These are phyloP conservation scores for Russula olivacea DNA, from an alignment of 768 basidiomycete genomes.

Conservation along the genomic window DNA sequence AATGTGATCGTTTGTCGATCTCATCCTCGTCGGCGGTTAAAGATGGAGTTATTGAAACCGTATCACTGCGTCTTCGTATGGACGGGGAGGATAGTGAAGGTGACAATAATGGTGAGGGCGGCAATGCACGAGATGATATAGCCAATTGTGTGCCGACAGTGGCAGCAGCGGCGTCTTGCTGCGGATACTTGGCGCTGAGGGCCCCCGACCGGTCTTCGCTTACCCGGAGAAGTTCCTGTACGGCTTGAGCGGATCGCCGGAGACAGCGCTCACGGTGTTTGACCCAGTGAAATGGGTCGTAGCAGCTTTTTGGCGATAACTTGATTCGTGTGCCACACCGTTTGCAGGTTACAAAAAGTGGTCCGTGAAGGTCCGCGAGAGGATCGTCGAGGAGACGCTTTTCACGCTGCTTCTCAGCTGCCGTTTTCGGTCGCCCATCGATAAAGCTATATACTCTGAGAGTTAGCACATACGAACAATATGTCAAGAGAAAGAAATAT, in stretches of 20 bases:
- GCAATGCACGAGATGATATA: background rate
- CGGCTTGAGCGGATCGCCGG: constrained; percentile 15
- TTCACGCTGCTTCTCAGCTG: constrained; percentile 23
- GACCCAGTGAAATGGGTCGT: constrained; percentile 25
- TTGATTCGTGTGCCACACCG: constrained; percentile 25
- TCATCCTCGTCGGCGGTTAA: constrained; percentile 22
- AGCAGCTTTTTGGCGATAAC: constrained; percentile 24
- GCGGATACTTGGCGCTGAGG: background rate
- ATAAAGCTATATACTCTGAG: constrained; percentile 15
- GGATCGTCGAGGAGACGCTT: constrained; percentile 22
- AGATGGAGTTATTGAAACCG: constrained; percentile 14
- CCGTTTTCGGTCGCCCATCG: constrained; percentile 24
- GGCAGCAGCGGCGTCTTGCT: background rate
- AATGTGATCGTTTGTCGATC: constrained; percentile 7
- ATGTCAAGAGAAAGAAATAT: background rate
- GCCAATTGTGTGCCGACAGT: background rate
- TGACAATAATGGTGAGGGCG: constrained; percentile 4
- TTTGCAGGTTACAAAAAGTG: constrained; percentile 22
- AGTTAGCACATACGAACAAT: background rate
- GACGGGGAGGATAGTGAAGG: background rate
- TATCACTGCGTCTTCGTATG: constrained; percentile 1
- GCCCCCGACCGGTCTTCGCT: constrained; percentile 4
- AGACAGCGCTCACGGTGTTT: constrained; percentile 26
- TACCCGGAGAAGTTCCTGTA: constrained; percentile 20
- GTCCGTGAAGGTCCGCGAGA: constrained; percentile 24